phyloP scores from a whole-genome alignment of 495 filamentous ascomycete species.

The Chaetomium tenue region DNA sequence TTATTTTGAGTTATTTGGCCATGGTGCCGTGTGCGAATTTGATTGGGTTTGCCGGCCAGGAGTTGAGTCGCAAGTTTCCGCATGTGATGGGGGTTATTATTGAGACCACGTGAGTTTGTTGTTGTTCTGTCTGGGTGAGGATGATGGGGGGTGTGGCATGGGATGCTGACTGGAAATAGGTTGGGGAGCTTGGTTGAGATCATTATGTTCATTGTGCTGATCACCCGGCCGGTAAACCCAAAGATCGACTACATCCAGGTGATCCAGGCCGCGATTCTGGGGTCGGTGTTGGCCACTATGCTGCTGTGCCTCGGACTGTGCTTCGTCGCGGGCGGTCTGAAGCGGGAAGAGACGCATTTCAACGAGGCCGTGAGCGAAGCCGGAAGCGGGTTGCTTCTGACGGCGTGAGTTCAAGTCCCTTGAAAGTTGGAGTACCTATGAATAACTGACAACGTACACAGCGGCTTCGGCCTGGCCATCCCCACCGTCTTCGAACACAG shows the following conservation, averaged over 20 bases:
- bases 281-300: conserved; percentile 42
- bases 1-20: conserved; percentile 48
- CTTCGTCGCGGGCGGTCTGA: conserved; percentile 73
- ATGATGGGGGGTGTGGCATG: not conserved
- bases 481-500: conserved; percentile 74
- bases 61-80: conserved; percentile 74
- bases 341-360: conserved; percentile 64
- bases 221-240: conserved; percentile 30
- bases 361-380: conserved; percentile 77
- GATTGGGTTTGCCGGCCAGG: conserved; percentile 77
- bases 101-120: conserved; percentile 58
- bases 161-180: conserved; percentile 20
- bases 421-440: not conserved
- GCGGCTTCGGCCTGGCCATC: conserved; percentile 75
- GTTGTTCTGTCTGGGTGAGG: not conserved
- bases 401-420: conserved; percentile 53
- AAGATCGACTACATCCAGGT: conserved; percentile 57
- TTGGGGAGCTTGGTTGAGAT: conserved; percentile 78
- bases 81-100: conserved; percentile 72
- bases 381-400: conserved; percentile 74
- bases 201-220: conserved; percentile 75
- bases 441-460: conserved; percentile 19
- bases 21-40: conserved; percentile 88
- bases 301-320: conserved; percentile 44
- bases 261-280: conserved; percentile 55